phyloP scores from a whole-genome alignment of 176 grass and related monocot species.

The Pharus latifolius region DNA sequence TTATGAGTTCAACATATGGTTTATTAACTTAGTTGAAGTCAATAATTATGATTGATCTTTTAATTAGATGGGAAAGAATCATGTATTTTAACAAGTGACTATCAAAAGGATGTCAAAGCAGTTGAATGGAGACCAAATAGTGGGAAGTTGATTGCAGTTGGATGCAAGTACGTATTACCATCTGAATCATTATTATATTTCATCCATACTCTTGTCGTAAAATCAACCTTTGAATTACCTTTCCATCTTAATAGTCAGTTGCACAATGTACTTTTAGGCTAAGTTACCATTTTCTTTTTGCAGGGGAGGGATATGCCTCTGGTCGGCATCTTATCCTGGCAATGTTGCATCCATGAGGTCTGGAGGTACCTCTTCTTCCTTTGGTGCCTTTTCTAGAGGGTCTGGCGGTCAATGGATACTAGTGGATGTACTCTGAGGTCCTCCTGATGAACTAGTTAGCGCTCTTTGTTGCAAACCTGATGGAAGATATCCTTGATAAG shows the following conservation, averaged over 20 bases:
- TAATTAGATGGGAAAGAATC: conserved; percentile 79
- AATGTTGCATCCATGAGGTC: conserved; percentile 64
- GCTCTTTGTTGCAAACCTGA: conserved; percentile 80
- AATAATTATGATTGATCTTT: not conserved
- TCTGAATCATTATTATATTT: not conserved
- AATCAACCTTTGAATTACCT: no score
- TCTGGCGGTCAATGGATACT: conserved; percentile 65
- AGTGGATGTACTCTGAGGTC: conserved; percentile 62
- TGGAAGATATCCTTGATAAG: conserved; percentile 85
- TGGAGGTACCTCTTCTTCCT: conserved; percentile 38
- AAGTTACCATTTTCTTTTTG: conserved; percentile 4
- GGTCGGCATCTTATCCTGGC: conserved; percentile 90
- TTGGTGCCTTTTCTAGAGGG: conserved; percentile 57
- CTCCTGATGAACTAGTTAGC: conserved; percentile 50
- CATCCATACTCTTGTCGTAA: not conserved
- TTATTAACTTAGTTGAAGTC: not conserved
- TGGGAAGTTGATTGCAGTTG: conserved; percentile 86
- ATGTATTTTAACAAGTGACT: conserved; percentile 61
- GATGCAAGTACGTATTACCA: conserved; percentile 58
- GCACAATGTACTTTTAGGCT: not conserved
- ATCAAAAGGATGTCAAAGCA: conserved; percentile 62
- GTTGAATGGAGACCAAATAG: conserved; percentile 91
- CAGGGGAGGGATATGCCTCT: conserved; percentile 86
- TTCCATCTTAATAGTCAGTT: not conserved
- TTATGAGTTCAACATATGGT: not conserved